Percentiles rank a stretch among this genome's conserved stretches.
These are phyloP conservation scores for Triticum urartu DNA, from an alignment of 176 grass and related monocot species.

Conservation along the genomic window DNA sequence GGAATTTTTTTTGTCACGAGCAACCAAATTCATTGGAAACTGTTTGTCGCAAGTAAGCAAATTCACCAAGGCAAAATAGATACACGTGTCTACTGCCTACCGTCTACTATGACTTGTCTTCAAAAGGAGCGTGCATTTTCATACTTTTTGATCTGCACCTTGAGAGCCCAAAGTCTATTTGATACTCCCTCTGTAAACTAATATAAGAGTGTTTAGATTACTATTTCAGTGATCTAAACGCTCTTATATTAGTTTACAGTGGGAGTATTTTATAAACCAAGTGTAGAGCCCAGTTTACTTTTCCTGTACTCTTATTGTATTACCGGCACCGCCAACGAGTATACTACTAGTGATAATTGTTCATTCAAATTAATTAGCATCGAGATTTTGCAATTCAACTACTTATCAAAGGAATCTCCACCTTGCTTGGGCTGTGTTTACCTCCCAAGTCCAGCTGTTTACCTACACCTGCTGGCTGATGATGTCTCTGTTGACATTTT, in stretches of 20 bases:
- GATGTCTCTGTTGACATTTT: constrained; percentile 3
- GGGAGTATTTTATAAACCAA: neutral
- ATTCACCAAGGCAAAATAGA: too few relatives aligned
- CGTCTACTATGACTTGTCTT: too few relatives aligned
- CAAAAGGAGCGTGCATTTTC: too few relatives aligned
- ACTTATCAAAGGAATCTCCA: neutral
- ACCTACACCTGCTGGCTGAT: neutral
- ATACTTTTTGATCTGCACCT: neutral
- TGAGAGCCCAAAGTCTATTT: too few relatives aligned
- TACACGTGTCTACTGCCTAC: too few relatives aligned
- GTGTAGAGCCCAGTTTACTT: neutral
- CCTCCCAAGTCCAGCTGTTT: neutral
- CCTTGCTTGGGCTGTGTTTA: neutral
- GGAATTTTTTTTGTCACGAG: too few relatives aligned
- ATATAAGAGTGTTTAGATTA: too few relatives aligned
- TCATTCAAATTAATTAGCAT: neutral
- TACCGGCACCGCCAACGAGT: neutral
- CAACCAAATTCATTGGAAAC: too few relatives aligned
- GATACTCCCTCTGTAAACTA: too few relatives aligned
- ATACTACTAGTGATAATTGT: neutral
- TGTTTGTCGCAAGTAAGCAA: too few relatives aligned
- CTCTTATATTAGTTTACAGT: too few relatives aligned
- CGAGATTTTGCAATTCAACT: neutral
- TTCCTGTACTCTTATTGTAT: neutral
- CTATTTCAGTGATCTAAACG: too few relatives aligned